A percentile compares a stretch with the other conserved stretches of the same genome.
Evolutionary conservation across 2,329 filamentous ascomycete genomes (phyloP).

Genomic region (Aciculosporium take): DNA sequence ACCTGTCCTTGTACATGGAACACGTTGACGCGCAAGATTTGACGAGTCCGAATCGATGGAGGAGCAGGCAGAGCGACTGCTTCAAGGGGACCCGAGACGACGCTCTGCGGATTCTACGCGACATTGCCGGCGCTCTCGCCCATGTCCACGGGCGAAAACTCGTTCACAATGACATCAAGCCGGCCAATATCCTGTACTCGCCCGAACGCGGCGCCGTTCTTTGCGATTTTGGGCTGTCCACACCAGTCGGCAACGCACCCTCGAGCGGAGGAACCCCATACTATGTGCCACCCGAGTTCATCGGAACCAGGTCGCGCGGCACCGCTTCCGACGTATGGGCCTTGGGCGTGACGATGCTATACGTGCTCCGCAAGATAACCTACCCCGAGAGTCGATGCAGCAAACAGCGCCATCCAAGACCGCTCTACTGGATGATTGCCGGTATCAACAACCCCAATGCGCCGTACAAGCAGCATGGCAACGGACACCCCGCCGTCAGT

Average conservation of each 20-base stretch:
- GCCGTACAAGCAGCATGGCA: slow-evolving; percentile 20
- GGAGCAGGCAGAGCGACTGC: slow-evolving; percentile 29
- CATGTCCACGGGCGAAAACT: slow-evolving; percentile 40
- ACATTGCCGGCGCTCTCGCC: slow-evolving; percentile 38
- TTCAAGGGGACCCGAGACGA: slow-evolving; percentile 37
- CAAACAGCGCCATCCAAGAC: slow-evolving; percentile 30
- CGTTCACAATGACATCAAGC: slow-evolving; percentile 50
- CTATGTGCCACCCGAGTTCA: slow-evolving; percentile 48
- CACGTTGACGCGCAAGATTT: slow-evolving; percentile 43
- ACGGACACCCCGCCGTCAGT: slow-evolving; percentile 26
- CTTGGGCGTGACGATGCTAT: slow-evolving; percentile 46
- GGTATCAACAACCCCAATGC: slow-evolving; percentile 32
- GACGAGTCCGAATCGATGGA: slow-evolving; percentile 34
- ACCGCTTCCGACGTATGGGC: slow-evolving; percentile 45
- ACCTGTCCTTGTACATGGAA: slow-evolving; percentile 47
- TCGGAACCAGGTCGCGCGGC: slow-evolving; percentile 38
- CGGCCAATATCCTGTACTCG: slow-evolving; percentile 46
- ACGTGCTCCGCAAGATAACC: slow-evolving; percentile 39
- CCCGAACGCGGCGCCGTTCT: slow-evolving; percentile 43
- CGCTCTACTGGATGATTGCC: slow-evolving; percentile 44
- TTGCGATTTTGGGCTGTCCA: slow-evolving; percentile 46
- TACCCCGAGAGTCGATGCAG: slow-evolving; percentile 39
- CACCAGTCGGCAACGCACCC: slow-evolving; percentile 28
- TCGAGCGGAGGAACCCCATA: slow-evolving; percentile 44
- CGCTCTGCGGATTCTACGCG: slow-evolving; percentile 36